These are phyloP conservation scores for Serendipita indica DNA, from an alignment of 768 basidiomycete genomes.

Conservation along the genomic window DNA sequence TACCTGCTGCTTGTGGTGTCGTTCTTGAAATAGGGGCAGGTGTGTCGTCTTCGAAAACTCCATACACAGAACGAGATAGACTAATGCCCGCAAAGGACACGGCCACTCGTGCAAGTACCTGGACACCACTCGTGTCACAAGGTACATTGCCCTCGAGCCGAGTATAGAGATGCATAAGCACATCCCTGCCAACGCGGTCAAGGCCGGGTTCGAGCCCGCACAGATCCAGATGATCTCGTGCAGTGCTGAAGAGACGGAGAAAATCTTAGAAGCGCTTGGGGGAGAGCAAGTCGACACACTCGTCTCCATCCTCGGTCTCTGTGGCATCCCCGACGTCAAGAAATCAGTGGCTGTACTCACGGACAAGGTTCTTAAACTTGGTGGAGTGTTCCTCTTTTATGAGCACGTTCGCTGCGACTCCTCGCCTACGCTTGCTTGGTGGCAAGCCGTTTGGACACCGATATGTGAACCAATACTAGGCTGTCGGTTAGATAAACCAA, in stretches of 20 bases:
- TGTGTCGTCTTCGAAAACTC: conserved; percentile 17
- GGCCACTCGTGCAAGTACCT: conserved; percentile 54
- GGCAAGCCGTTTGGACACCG: conserved; percentile 63
- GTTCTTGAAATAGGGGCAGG: conserved; percentile 60
- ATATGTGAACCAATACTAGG: conserved; percentile 50
- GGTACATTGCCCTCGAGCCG: conserved; percentile 61
- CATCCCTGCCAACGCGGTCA: conserved; percentile 35
- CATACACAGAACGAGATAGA: not conserved
- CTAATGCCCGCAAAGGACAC: conserved; percentile 28
- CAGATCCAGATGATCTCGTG: conserved; percentile 46
- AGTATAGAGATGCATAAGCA: conserved; percentile 46
- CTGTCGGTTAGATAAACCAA: conserved; percentile 36
- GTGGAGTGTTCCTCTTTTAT: conserved; percentile 49
- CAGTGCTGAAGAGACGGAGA: conserved; percentile 35
- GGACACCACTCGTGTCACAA: conserved; percentile 36
- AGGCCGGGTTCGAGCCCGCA: conserved; percentile 40
- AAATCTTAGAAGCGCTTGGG: not conserved
- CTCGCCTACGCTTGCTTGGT: conserved; percentile 28
- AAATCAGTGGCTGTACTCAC: conserved; percentile 33
- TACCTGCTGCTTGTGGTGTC: conserved; percentile 41
- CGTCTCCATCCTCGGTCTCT: conserved; percentile 49
- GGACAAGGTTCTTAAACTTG: conserved; percentile 40
- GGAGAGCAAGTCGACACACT: conserved; percentile 37
- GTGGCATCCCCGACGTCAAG: conserved; percentile 44
- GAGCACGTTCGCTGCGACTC: conserved; percentile 43